Evolutionary conservation across 108 stramenopile species (phyloP).

Genomic region (Pseudonitzschia pungens): DNA sequence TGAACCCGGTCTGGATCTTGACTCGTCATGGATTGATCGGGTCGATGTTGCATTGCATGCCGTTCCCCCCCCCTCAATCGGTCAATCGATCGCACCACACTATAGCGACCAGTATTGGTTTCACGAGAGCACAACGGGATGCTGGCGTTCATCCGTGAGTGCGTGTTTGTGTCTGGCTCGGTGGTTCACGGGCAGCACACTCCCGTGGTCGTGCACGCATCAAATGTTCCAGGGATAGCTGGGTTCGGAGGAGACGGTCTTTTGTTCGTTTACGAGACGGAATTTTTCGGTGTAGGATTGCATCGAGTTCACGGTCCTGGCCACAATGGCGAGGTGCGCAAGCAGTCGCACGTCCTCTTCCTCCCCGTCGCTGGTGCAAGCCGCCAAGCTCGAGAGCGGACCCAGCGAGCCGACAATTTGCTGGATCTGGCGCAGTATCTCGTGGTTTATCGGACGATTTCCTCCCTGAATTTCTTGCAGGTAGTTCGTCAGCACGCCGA

Average conservation of each 20-base stretch:
- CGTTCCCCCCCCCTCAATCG: too few species aligned
- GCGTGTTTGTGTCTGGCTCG: too few species aligned
- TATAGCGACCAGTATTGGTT: too few species aligned
- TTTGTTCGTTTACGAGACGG: constrained; percentile 39
- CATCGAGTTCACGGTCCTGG: constrained; percentile 59
- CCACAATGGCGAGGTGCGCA: constrained; percentile 56
- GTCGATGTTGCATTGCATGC: too few species aligned
- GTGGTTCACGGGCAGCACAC: too few species aligned
- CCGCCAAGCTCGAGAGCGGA: constrained; percentile 32
- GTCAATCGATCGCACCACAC: too few species aligned
- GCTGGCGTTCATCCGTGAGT: too few species aligned
- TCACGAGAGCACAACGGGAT: too few species aligned
- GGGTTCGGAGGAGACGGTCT: constrained; percentile 20
- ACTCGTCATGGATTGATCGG: too few species aligned
- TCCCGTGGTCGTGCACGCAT: too few species aligned
- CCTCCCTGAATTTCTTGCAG: constrained; percentile 39
- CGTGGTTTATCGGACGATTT: constrained; percentile 15
- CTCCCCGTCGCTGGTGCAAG: constrained; percentile 40
- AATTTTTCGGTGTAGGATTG: constrained; percentile 75
- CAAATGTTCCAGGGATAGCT: not conserved
- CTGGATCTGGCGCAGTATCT: constrained; percentile 36
- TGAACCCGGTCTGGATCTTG: too few species aligned
- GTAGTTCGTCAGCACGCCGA: constrained; percentile 52
- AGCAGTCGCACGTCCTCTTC: constrained; percentile 49
- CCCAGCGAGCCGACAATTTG: constrained; percentile 30